A percentile compares a stretch with the other conserved stretches of the same genome.
Conservation (phyloP, 2,329 filamentous ascomycete genomes). For the Diaporthe humulicola region DNA sequence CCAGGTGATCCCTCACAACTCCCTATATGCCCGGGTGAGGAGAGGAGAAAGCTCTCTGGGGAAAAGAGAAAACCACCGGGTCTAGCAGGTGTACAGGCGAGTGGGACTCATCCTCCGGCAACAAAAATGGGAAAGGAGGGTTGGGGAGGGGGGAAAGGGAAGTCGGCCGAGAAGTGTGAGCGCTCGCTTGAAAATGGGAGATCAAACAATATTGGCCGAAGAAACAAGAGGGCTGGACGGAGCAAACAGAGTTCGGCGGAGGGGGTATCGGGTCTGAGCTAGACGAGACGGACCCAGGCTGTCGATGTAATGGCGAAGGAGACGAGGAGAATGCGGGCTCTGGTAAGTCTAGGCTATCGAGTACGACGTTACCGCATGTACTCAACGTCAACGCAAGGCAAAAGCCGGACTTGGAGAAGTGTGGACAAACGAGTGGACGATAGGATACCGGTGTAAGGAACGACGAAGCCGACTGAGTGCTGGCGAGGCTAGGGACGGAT, state of each 20-base stretch:
- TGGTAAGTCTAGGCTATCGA: slow-evolving; percentile 9
- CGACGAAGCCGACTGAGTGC: slow-evolving; percentile 24
- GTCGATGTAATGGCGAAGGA: background rate
- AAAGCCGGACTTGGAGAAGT: background rate
- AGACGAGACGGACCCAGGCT: slow-evolving; percentile 11
- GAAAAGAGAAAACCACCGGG: background rate
- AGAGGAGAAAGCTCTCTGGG: background rate
- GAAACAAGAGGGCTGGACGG: slow-evolving; percentile 11
- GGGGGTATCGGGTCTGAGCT: slow-evolving; percentile 14
- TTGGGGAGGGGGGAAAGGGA: background rate
- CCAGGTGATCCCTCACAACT: background rate
- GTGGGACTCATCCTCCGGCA: slow-evolving; percentile 27
- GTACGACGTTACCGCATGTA: slow-evolving; percentile 12
- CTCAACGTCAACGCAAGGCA: slow-evolving; percentile 24
- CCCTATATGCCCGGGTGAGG: background rate
- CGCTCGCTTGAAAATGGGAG: slow-evolving; percentile 15
- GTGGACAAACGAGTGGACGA: slow-evolving; percentile 31
- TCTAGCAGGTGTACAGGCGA: background rate
- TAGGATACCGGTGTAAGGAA: slow-evolving; percentile 25
- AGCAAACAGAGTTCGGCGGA: slow-evolving; percentile 14
- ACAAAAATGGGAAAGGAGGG: slow-evolving; percentile 15
- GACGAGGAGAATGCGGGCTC: background rate
- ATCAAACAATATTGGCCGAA: slow-evolving; percentile 28
- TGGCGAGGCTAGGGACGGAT: slow-evolving; percentile 27
- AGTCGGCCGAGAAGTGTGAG: slow-evolving; percentile 16